A percentile compares a stretch with the other conserved stretches of the same genome.
Evolutionary conservation across 441 rosid species (phyloP).

Genomic region (Pelargonium fulgidum): DNA sequence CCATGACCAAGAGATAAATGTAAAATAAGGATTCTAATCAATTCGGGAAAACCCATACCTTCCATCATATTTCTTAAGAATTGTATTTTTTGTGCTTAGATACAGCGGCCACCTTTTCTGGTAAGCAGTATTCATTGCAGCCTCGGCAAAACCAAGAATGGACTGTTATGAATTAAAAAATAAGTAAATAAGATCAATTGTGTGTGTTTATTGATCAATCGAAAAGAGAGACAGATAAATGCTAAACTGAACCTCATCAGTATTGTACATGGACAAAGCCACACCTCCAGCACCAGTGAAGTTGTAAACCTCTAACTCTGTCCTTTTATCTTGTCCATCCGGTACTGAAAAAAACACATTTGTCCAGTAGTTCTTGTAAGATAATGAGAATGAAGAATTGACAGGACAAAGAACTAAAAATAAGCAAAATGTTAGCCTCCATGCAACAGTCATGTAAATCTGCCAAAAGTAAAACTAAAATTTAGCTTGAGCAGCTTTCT

Average conservation of each 20-base stretch:
- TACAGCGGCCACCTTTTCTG: slow-evolving; percentile 91
- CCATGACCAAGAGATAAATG: not conserved
- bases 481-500: not conserved
- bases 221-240: not conserved
- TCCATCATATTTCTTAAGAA: slow-evolving; percentile 85
- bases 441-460: not conserved
- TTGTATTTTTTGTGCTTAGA: slow-evolving; percentile 93
- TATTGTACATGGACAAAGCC: slow-evolving; percentile 75
- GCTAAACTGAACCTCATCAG: slow-evolving; percentile 55
- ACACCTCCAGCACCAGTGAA: slow-evolving; percentile 76
- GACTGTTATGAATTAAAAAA: slow-evolving; percentile 38
- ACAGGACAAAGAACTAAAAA: not conserved
- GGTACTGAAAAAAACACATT: slow-evolving; percentile 40
- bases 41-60: slow-evolving; percentile 36
- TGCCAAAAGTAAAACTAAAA: not conserved
- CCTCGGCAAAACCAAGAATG: slow-evolving; percentile 75
- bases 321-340: slow-evolving; percentile 40
- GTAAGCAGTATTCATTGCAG: slow-evolving; percentile 87
- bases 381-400: not conserved
- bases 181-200: not conserved
- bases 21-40: not conserved
- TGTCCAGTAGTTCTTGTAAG: slow-evolving; percentile 5
- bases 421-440: not conserved
- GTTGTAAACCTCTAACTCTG: slow-evolving; percentile 56
- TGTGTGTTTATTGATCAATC: not conserved